Percentiles rank a stretch among this genome's conserved stretches.
Conservation (phyloP, 805 yeast genomes). For the Candida yuanshanica region DNA sequence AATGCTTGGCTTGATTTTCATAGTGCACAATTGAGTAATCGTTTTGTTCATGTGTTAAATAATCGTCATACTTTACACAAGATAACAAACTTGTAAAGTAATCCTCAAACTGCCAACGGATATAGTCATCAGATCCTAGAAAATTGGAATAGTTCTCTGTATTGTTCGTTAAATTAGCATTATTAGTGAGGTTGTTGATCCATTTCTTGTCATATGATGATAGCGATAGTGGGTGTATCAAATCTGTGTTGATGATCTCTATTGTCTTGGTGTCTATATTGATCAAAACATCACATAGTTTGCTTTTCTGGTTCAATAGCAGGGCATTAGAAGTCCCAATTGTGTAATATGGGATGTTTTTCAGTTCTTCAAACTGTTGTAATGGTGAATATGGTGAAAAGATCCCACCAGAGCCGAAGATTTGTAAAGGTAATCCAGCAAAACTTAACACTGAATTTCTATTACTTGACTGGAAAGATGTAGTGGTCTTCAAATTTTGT, state of each 20-base stretch:
- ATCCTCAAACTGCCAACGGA: conserved; percentile 85
- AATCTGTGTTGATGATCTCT: conserved; percentile 39
- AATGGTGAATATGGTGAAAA: conserved; percentile 93
- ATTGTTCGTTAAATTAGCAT: conserved; percentile 33
- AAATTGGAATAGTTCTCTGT: conserved; percentile 32
- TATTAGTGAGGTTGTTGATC: conserved; percentile 50
- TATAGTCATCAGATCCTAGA: conserved; percentile 80
- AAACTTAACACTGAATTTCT: conserved; percentile 70
- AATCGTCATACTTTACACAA: conserved; percentile 63
- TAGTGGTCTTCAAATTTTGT: conserved; percentile 47
- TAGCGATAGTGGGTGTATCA: conserved; percentile 40
- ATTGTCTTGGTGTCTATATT: conserved; percentile 51
- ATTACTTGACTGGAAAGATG: conserved; percentile 70
- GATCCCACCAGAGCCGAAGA: conserved; percentile 81
- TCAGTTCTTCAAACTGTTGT: conserved; percentile 79
- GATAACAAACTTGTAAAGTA: conserved; percentile 74
- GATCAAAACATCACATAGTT: conserved; percentile 64
- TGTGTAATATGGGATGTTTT: conserved; percentile 56
- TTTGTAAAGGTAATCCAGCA: conserved; percentile 81
- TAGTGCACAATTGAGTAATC: conserved; percentile 11
- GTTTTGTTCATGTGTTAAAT: conserved; percentile 30
- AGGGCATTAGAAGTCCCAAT: conserved; percentile 88
- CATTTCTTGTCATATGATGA: conserved; percentile 69
- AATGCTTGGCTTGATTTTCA: conserved; percentile 31
- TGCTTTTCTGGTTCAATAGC: conserved; percentile 56